Conservation (phyloP, 495 filamentous ascomycete species). For the Penicillium pancosmium region DNA sequence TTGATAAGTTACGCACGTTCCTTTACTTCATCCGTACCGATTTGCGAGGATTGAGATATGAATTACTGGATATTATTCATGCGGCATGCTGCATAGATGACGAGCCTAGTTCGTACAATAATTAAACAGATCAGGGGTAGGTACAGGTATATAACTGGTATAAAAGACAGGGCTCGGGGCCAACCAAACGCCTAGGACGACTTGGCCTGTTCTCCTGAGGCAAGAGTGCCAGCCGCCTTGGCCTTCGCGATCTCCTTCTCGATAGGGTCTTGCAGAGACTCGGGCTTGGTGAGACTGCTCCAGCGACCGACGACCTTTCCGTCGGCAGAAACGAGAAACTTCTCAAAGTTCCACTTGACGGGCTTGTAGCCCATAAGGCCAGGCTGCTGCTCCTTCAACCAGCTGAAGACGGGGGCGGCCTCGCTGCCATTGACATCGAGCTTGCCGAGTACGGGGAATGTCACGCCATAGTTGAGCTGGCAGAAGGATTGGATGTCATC, state of each 20-base stretch:
- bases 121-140: neutral
- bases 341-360: conserved; percentile 98
- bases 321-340: conserved; percentile 87
- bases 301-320: conserved; percentile 81
- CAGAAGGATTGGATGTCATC: conserved; percentile 94
- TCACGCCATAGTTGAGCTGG: conserved; percentile 92
- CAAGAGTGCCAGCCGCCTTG: conserved; percentile 34
- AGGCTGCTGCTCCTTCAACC: conserved; percentile 84
- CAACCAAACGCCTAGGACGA: neutral
- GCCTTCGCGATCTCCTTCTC: conserved; percentile 69
- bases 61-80: too few species aligned
- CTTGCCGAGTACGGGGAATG: conserved; percentile 90
- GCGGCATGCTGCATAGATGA: too few species aligned
- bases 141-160: neutral
- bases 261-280: conserved; percentile 71
- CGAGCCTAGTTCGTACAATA: too few species aligned
- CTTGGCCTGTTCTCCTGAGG: conserved; percentile 25
- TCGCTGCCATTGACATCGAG: conserved; percentile 87
- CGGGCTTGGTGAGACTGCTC: conserved; percentile 85
- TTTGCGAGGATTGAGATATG: too few species aligned
- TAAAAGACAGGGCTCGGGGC: neutral
- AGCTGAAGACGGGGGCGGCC: conserved; percentile 80
- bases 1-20: too few species aligned
- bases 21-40: too few species aligned
- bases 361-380: conserved; percentile 83